These are phyloP conservation scores for Plasmodium blacklocki DNA, from an alignment of 169 alveolate species.

Conservation along the genomic window DNA sequence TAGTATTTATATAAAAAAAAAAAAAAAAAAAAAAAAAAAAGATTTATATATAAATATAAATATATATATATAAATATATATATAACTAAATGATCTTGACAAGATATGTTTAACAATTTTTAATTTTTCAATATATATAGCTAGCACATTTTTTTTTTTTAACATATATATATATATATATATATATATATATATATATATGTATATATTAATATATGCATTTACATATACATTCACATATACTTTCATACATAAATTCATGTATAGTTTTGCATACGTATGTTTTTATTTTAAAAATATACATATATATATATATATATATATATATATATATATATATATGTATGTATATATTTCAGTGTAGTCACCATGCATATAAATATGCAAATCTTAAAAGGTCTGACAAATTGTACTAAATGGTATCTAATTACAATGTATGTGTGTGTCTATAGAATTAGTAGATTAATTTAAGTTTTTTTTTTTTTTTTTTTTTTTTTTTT, in stretches of 20 bases:
- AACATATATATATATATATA: background rate
- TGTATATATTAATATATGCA: no score
- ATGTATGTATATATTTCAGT: no score
- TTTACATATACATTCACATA: no score
- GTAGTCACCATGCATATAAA: no score
- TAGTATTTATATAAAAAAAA: background rate
- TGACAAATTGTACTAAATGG: no score
- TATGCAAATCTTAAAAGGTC: no score
- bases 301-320: conserved; percentile 2
- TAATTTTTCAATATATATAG: background rate
- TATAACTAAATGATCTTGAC: conserved; percentile 33
- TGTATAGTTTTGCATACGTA: background rate
- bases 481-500: background rate
- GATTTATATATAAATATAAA: background rate
- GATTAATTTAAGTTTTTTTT: background rate
- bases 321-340: background rate
- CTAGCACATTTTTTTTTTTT: conserved; percentile 1
- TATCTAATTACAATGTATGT: no score
- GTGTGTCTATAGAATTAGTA: background rate
- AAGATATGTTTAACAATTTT: conserved; percentile 16
- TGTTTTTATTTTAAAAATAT: background rate
- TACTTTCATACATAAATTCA: no score
- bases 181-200: background rate
- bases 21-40: background rate
- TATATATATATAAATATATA: conserved; percentile 2